phyloP scores from a whole-genome alignment of 1,139 yeast species.

The Lodderomyces pseudojiufengensis region DNA sequence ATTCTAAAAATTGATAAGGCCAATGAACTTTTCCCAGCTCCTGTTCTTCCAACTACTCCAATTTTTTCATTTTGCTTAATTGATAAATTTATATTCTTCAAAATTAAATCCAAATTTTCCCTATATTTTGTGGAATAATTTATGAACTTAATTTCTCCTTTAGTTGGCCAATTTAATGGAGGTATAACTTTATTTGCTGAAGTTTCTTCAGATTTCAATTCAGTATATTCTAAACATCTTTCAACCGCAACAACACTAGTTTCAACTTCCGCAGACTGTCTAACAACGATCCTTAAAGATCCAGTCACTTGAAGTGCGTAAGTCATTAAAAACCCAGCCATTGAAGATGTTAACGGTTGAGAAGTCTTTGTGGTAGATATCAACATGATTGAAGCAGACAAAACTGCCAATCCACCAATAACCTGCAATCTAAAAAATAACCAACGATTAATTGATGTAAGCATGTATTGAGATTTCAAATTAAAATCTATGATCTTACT shows the following conservation, averaged over 20 bases:
- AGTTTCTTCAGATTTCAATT: constrained; percentile 25
- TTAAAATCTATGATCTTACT: constrained; percentile 61
- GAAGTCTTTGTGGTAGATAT: constrained; percentile 19
- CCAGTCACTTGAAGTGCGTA: constrained; percentile 29
- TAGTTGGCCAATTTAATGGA: constrained; percentile 24
- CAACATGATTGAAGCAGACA: constrained; percentile 24
- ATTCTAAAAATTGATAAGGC: constrained; percentile 33
- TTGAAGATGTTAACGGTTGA: constrained; percentile 22
- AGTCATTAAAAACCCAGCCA: constrained; percentile 36
- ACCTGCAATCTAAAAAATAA: constrained; percentile 29
- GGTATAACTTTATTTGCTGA: constrained; percentile 20
- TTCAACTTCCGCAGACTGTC: constrained; percentile 32
- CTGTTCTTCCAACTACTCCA: constrained; percentile 36
- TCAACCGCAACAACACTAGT: constrained; percentile 30
- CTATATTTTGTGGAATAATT: constrained; percentile 30
- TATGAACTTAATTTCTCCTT: constrained; percentile 25
- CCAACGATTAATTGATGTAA: constrained; percentile 38
- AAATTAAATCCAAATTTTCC: constrained; percentile 28
- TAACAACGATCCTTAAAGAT: constrained; percentile 24
- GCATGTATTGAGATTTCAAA: constrained; percentile 54
- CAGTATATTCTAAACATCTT: constrained; percentile 29
- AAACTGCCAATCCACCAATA: constrained; percentile 27
- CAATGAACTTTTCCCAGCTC: constrained; percentile 34
- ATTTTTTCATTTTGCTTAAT: constrained; percentile 28
- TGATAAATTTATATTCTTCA: constrained; percentile 22